Percentiles rank a stretch among this genome's conserved stretches.
Evolutionary conservation across 2,329 filamentous ascomycete genomes (phyloP).

Genomic region (Curvularia spicifera): DNA sequence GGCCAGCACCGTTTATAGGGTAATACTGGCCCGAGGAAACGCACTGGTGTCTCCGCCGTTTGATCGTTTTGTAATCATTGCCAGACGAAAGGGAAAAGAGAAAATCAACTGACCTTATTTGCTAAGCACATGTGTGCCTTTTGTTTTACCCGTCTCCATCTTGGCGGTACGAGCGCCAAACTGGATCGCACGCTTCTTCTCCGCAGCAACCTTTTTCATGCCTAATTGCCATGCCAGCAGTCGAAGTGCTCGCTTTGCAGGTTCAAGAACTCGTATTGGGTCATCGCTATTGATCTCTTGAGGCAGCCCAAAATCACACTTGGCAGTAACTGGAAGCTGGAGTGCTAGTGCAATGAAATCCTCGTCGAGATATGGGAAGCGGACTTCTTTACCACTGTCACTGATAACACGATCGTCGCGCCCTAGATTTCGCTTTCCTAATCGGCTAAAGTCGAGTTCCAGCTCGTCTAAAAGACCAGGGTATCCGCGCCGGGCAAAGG

Average conservation of each 20-base stretch:
- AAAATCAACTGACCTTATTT: conserved; percentile 37
- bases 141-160: conserved; percentile 58
- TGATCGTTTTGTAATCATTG: conserved; percentile 42
- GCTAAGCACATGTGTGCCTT: conserved; percentile 54
- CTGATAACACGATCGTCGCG: conserved; percentile 91
- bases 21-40: conserved; percentile 23
- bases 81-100: conserved; percentile 13
- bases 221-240: conserved; percentile 77
- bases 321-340: conserved; percentile 75
- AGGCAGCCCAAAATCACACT: conserved; percentile 78
- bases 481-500: conserved; percentile 74
- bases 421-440: conserved; percentile 93
- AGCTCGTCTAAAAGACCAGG: conserved; percentile 79
- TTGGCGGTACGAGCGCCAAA: conserved; percentile 53
- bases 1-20: conserved; percentile 4
- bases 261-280: conserved; percentile 62
- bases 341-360: conserved; percentile 82
- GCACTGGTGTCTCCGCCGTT: conserved; percentile 35
- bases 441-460: conserved; percentile 79
- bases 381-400: conserved; percentile 85
- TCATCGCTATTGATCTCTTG: conserved; percentile 29
- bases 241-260: conserved; percentile 81
- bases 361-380: conserved; percentile 93
- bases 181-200: conserved; percentile 86
- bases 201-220: conserved; percentile 73